phyloP scores from a whole-genome alignment of 2,329 filamentous ascomycete species.

The Cryphonectria naterciae region DNA sequence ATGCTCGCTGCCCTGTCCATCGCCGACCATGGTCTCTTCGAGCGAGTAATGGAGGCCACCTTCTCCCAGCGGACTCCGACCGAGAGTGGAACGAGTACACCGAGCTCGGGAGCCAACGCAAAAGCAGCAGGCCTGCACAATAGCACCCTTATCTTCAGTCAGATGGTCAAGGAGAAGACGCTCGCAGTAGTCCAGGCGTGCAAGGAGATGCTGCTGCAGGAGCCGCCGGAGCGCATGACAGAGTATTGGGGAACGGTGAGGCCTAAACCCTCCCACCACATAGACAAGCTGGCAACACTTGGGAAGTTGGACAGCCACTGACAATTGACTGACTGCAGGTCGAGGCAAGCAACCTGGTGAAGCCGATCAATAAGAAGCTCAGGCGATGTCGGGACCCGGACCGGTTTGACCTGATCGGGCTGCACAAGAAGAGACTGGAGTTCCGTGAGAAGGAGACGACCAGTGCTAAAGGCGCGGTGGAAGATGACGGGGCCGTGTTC shows the following conservation, averaged over 20 bases:
- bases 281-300: conserved; percentile 17
- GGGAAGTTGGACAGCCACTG: conserved; percentile 29
- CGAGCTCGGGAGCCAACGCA: conserved; percentile 25
- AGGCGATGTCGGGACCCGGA: conserved; percentile 75
- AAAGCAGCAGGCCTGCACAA: conserved; percentile 30
- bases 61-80: conserved; percentile 37
- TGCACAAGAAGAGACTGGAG: conserved; percentile 67
- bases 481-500: conserved; percentile 52
- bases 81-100: conserved; percentile 31
- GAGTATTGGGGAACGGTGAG: conserved; percentile 59
- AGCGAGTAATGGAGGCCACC: conserved; percentile 50
- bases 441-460: conserved; percentile 42
- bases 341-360: conserved; percentile 54
- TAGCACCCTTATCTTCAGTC: conserved; percentile 47
- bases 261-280: conserved; percentile 12
- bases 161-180: conserved; percentile 25
- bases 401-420: conserved; percentile 70
- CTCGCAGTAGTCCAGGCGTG: conserved; percentile 51
- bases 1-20: conserved; percentile 81
- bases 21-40: conserved; percentile 68
- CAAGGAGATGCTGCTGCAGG: conserved; percentile 57
- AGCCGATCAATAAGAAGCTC: conserved; percentile 69
- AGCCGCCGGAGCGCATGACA: conserved; percentile 59
- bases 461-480: conserved; percentile 37
- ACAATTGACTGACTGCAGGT: conserved; percentile 43